Evolutionary conservation across 306 rosid genomes (phyloP).

Genomic region (Rosa rugosa): DNA sequence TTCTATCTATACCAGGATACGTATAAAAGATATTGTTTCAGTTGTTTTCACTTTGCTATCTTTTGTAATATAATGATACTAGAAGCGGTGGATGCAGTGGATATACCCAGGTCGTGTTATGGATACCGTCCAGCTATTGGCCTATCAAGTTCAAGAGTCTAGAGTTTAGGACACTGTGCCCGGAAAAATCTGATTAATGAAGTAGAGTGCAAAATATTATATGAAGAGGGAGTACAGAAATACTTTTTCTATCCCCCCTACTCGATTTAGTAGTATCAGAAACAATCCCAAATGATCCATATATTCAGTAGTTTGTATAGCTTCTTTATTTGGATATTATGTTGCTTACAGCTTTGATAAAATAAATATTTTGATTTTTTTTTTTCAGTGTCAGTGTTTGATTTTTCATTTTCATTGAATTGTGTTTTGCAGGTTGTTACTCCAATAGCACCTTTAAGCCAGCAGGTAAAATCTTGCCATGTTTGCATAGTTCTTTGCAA

Average conservation of each 20-base stretch:
- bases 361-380: no score
- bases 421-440: slow-evolving; percentile 82
- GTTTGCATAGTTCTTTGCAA: not conserved
- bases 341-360: not conserved
- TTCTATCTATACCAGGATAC: not conserved
- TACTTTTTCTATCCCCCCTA: not conserved
- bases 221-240: not conserved
- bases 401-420: not conserved
- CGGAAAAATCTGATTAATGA: not conserved
- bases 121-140: not conserved
- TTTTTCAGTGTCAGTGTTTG: not conserved
- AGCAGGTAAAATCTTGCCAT: slow-evolving; percentile 62
- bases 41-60: not conserved
- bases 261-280: slow-evolving; percentile 2
- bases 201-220: not conserved
- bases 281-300: no score
- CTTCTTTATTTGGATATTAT: not conserved
- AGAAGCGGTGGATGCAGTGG: not conserved
- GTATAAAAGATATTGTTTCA: not conserved
- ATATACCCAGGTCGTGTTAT: not conserved
- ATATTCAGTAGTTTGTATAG: not conserved
- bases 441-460: slow-evolving; percentile 96
- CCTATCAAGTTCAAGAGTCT: not conserved
- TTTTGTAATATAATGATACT: not conserved
- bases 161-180: not conserved